Percentiles rank a stretch among this genome's conserved stretches.
Evolutionary conservation across 192 early-diverging fungal species (phyloP).

Genomic region (Podila horticola): DNA sequence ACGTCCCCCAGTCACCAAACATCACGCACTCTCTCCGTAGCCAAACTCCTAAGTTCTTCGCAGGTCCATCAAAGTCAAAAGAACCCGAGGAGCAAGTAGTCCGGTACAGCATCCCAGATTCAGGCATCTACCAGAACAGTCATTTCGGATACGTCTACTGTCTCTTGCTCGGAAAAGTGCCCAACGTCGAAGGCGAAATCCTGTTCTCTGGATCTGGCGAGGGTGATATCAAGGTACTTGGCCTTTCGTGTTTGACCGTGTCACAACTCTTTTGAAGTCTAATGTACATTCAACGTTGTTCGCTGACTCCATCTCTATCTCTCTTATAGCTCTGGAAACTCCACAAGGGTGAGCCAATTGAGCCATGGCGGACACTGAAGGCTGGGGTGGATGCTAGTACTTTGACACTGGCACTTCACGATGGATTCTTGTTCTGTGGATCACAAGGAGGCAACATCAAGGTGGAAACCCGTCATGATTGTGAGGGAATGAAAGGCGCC

Average conservation of each 20-base stretch:
- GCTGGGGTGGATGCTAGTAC: conserved; percentile 62
- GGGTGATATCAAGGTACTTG: conserved; percentile 67
- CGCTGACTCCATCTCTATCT: not conserved
- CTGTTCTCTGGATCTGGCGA: conserved; percentile 74
- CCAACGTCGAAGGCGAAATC: conserved; percentile 62
- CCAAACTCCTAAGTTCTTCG: conserved; percentile 30
- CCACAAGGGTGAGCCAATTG: conserved; percentile 42
- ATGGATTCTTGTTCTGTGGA: conserved; percentile 78
- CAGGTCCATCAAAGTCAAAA: conserved; percentile 11
- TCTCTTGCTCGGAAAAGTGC: conserved; percentile 61
- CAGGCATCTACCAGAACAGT: conserved; percentile 64
- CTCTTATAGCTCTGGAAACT: conserved; percentile 31
- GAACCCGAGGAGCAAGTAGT: conserved; percentile 57
- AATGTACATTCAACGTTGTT: not conserved
- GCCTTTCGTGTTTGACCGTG: not conserved
- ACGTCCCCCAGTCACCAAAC: conserved; percentile 37
- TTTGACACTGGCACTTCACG: conserved; percentile 70
- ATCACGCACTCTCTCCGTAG: conserved; percentile 30
- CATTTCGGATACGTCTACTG: conserved; percentile 83
- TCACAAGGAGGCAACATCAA: conserved; percentile 78
- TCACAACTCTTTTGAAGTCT: not conserved
- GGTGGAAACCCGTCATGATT: conserved; percentile 15
- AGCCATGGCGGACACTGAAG: conserved; percentile 46
- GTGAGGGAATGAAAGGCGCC: not conserved
- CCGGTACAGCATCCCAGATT: conserved; percentile 68